Conservation (phyloP, 1,139 yeast genomes). For the Casaregolazyma lundiana region DNA sequence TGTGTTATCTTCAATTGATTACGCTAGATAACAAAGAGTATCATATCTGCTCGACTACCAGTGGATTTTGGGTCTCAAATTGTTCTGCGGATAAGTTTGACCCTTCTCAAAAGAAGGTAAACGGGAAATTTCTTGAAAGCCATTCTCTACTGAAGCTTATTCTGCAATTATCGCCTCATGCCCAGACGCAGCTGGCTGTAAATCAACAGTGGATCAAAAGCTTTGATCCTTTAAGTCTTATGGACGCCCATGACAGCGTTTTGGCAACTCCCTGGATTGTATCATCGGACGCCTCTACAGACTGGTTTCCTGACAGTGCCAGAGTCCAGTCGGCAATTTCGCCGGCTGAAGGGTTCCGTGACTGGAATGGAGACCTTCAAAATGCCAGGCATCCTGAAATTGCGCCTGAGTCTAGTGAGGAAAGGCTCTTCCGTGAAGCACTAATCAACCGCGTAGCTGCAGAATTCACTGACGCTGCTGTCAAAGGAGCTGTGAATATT, state of each 20-base stretch:
- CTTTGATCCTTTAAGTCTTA: constrained; percentile 50
- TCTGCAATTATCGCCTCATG: constrained; percentile 50
- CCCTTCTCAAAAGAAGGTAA: constrained; percentile 46
- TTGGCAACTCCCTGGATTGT: constrained; percentile 77
- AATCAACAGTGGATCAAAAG: constrained; percentile 42
- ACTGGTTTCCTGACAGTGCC: constrained; percentile 52
- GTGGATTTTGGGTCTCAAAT: constrained; percentile 76
- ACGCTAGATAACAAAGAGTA: constrained; percentile 77
- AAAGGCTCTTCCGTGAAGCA: constrained; percentile 72
- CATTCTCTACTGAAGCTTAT: constrained; percentile 53
- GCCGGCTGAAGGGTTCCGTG: constrained; percentile 41
- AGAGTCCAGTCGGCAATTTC: constrained; percentile 44
- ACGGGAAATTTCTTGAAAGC: constrained; percentile 35
- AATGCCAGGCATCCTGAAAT: constrained; percentile 51
- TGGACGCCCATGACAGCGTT: constrained; percentile 58
- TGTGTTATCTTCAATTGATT: constrained; percentile 66
- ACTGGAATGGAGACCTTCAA: constrained; percentile 92
- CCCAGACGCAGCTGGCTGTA: constrained; percentile 41
- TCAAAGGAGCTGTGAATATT: constrained; percentile 73
- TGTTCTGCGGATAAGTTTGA: constrained; percentile 67
- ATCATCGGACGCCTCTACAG: constrained; percentile 18
- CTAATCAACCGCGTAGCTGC: constrained; percentile 65
- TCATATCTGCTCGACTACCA: constrained; percentile 70
- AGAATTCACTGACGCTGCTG: constrained; percentile 74
- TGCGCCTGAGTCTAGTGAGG: constrained; percentile 42